Evolutionary conservation across 495 filamentous ascomycete species (phyloP), one percentile per base, ranked within the genome.

Genomic region (Recurvomyces mirabilis): DNA sequence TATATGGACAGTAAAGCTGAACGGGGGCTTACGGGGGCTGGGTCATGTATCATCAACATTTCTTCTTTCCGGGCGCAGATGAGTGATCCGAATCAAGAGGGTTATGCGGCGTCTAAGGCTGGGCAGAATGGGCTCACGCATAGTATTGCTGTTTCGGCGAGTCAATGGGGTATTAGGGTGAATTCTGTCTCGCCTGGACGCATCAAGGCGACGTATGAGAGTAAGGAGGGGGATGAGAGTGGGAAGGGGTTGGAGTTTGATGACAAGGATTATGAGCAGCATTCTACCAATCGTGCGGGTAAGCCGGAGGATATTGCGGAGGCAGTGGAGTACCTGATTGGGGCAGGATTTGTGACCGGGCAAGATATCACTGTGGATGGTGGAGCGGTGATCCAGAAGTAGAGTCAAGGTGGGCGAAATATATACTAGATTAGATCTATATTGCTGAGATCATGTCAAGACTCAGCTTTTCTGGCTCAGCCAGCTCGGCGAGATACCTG

Each of bases 251-350:
- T 13, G 36, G 21, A 29, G 43, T 13, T 19, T 45, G 41, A 49
- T 0, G 41, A 46, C 11, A 46, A 52, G 26, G 56, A 60, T 37
- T 26, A 44, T 29, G 41, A 52, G 33, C 46, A 48, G 34, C 55
- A 60, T 43, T 43, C 49, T 9, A 44, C 58, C 4, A 47, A 50
- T 12, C 41, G 55, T n/a, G 58, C 51, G 11, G 58, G 55, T 1
- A 54, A 41, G 38, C 43, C 46, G 18, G 49, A 56, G 32, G 56
- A 60, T 47, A 50, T 61, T 22, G 39, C 36, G 0, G 50, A 57
- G 39, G 56, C 58, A 11, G 56, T 55, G 14, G 53, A 61, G 51
- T 61, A 54, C 43, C 32, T 61, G 9, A 36, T 58, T 10, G 40
- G 33, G 7, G 40, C 43, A 11, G 56, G 51, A 11, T 61, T 59